Evolutionary conservation across 1,139 yeast species (phyloP).

Genomic region (Waltiozyma sp.): DNA sequence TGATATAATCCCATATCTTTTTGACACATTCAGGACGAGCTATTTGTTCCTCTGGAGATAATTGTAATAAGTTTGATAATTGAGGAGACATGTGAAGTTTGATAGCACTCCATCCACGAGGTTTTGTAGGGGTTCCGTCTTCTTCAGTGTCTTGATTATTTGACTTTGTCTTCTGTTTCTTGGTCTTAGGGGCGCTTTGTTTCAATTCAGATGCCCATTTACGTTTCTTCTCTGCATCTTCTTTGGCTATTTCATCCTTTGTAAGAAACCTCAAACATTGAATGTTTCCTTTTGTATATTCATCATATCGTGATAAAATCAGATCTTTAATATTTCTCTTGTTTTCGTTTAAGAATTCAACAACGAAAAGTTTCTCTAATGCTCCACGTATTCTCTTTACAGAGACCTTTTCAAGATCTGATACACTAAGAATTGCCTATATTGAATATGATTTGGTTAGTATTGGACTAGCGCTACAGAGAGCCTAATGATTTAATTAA

Average conservation of each 20-base stretch:
- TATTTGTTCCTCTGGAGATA: slow-evolving; percentile 24
- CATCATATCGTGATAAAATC: slow-evolving; percentile 50
- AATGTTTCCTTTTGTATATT: slow-evolving; percentile 27
- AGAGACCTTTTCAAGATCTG: slow-evolving; percentile 60
- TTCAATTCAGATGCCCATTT: slow-evolving; percentile 23
- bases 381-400: slow-evolving; percentile 66
- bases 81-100: slow-evolving; percentile 36
- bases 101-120: slow-evolving; percentile 8
- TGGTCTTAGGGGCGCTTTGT: slow-evolving; percentile 6
- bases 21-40: slow-evolving; percentile 69
- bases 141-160: slow-evolving; percentile 6
- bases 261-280: not conserved
- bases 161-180: slow-evolving; percentile 5
- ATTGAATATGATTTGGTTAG: not conserved
- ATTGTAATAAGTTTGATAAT: slow-evolving; percentile 34
- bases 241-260: slow-evolving; percentile 22
- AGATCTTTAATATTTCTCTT: slow-evolving; percentile 52
- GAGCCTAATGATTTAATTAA: too few species aligned
- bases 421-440: slow-evolving; percentile 63
- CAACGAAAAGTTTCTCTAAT: slow-evolving; percentile 52
- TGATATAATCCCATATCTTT: slow-evolving; percentile 64
- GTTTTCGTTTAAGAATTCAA: slow-evolving; percentile 34
- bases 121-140: not conserved
- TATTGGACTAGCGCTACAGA: too few species aligned
- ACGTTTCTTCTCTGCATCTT: slow-evolving; percentile 18